Base-by-base conservation (phyloP, 176 grass and related monocot genomes). In the Avena atlantica region DNA sequence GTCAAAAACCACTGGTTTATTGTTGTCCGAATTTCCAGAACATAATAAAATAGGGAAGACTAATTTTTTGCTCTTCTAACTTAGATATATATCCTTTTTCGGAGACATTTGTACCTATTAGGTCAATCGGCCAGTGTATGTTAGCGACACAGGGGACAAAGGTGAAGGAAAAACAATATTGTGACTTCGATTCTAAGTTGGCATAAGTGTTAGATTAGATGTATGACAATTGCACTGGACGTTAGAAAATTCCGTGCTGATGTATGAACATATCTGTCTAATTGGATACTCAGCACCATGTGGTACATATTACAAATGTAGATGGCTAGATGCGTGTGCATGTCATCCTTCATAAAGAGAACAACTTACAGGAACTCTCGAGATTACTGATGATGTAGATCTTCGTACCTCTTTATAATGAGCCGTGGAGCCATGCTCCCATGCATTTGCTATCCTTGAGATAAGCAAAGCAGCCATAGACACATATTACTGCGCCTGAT, bases 381-480 rank as follows among this genome's bases (percentile, higher is more conserved):
- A 21, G 40, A 48, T 78, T 77, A 56, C 36, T 80, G 24, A 23
- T 70, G 63, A 59, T 70, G 14, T 84, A 61, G 42, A 78, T 71
- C 74, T 84, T 86, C 51, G 29, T n/a, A 76, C 15, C 21, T 56
- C 27, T 70, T 75, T 27, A 70, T 84, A 48, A 81, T 2, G 9
- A 77, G 3, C 83, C 23, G 48, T 71, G 12, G 25, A 80, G 29
- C 3, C 31, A 31, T 85, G 17, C 50, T n/a, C 81, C 78, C 53
- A 19, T 72, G 48, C 72, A 44, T 50, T 17, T 78, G n/a, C 40
- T 71, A 20, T 78, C 47, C 5, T 80, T 6, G 29, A 75, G 16
- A 63, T 15, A 24, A 77, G 42, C 3, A 60, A 51, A 60, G 11
- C 24, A 5, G 13, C 23, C 8, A 4, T 77, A 76, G 17, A 47